Conservation (phyloP, 208 protist species). For the Leishmania amazonensis region DNA sequence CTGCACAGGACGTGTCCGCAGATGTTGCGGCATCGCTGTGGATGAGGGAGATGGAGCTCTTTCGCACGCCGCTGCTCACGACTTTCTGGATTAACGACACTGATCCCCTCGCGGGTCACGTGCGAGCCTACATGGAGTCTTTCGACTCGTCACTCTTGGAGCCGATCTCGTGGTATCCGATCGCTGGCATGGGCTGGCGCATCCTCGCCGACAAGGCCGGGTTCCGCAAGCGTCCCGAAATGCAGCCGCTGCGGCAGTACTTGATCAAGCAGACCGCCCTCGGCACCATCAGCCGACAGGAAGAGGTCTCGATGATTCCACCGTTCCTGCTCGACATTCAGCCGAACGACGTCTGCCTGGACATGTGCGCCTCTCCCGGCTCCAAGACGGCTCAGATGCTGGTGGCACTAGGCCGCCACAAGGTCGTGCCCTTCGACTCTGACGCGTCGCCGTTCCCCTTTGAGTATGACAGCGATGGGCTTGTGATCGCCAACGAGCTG, state of each 20-base stretch:
- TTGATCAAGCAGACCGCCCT: slow-evolving; percentile 82
- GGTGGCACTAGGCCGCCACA: slow-evolving; percentile 79
- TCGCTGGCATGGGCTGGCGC: slow-evolving; percentile 78
- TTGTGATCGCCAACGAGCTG: slow-evolving; percentile 90
- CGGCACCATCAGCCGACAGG: slow-evolving; percentile 86
- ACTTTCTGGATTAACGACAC: slow-evolving; percentile 90
- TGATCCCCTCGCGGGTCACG: slow-evolving; percentile 60
- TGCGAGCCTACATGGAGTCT: slow-evolving; percentile 58
- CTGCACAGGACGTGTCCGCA: background rate
- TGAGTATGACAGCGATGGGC: slow-evolving; percentile 68
- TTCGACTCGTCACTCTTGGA: slow-evolving; percentile 53
- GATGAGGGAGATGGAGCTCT: slow-evolving; percentile 64
- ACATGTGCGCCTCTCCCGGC: slow-evolving; percentile 92
- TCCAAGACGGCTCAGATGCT: slow-evolving; percentile 93
- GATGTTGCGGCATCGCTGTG: slow-evolving; percentile 33
- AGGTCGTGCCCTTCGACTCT: slow-evolving; percentile 42
- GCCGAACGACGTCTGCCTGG: slow-evolving; percentile 76
- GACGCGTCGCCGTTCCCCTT: slow-evolving; percentile 81
- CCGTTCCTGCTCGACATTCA: slow-evolving; percentile 85
- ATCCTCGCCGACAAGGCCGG: slow-evolving; percentile 78
- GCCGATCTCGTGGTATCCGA: slow-evolving; percentile 86
- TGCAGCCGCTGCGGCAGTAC: slow-evolving; percentile 73
- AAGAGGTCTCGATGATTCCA: slow-evolving; percentile 87
- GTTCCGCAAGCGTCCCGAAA: slow-evolving; percentile 74
- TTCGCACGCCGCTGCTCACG: slow-evolving; percentile 69